Percentiles rank a stretch among this genome's conserved stretches.
phyloP scores from a whole-genome alignment of 257 asterid species.

The Nicotiana sylvestris region DNA sequence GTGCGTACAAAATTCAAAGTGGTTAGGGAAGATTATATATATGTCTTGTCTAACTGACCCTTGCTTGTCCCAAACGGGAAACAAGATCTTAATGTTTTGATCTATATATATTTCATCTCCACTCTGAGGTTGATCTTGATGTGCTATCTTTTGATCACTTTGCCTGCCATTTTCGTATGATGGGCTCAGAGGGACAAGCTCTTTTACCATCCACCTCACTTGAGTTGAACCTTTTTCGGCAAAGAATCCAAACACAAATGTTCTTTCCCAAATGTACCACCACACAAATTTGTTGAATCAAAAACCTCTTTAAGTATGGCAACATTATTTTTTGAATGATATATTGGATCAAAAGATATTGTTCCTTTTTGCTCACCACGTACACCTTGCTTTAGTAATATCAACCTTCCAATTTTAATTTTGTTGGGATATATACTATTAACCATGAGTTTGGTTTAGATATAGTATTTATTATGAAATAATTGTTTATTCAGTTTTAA shows the following conservation, averaged over 20 bases:
- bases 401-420: background rate
- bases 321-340: background rate
- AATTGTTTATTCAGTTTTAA: too few relatives aligned
- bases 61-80: background rate
- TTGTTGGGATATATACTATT: too few relatives aligned
- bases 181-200: background rate
- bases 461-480: too few relatives aligned
- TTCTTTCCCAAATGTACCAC: background rate
- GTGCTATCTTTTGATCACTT: background rate
- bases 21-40: background rate
- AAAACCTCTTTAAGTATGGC: background rate
- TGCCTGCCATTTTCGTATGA: conserved; percentile 7
- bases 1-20: background rate
- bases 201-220: background rate
- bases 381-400: background rate
- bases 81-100: background rate
- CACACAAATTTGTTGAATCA: background rate
- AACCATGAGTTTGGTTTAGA: too few relatives aligned
- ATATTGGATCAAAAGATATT: background rate
- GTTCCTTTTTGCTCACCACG: background rate
- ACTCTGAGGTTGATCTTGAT: background rate
- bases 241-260: background rate
- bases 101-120: background rate
- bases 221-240: background rate
- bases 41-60: background rate